Base-by-base conservation (phyloP, 495 filamentous ascomycete species). In the Penicillium robsamsonii region DNA sequence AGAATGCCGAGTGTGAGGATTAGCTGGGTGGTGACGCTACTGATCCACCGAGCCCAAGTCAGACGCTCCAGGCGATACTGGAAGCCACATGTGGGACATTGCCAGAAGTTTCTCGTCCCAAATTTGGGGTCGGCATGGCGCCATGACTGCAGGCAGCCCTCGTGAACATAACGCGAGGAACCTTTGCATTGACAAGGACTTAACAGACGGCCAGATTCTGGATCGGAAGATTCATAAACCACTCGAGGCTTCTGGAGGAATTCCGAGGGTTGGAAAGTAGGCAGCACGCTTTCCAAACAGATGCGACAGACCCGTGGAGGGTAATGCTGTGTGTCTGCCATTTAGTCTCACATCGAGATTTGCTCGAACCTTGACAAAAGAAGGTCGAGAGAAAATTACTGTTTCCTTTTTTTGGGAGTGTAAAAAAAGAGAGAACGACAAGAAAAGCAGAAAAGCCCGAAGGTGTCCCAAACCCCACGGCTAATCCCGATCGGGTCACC, bases 171-270 rank as follows among this genome's bases (percentile, higher is more conserved):
- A 72, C 87, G 87, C 55, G 92, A 89, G 13, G 87, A 89, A 51
- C 94, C 94, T 73, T 89, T 93, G 77, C 94, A 98, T 70, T 86
- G 84, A 79, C 94, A 98, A 5, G 94, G 94, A 27, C 89, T 87
- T 46, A 98, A 79, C n/a, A 98, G 76, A 5, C 91, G 87, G 38
- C 91, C 92, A 33, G 82, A 75, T 53, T 88, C 82, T n/a, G 85
- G 83, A 55, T 78, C 90, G 47, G 82, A 76, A 2, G 91, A 93
- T 15, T 87, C 80, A 63, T 96, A 96, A 52, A 81, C 80, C 38
- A 91, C 85, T 50, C 83, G 81, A 15, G 88, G 76, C 51, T 70
- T 63, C 43, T 85, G 79, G 50, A 93, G 78, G 46, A 92, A 78
- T 17, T 80, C 79, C 1, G 84, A 82, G 13, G 86, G 75, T 42